Base-by-base conservation (phyloP, 148 eudicot species). In the Diospyros kaki region DNA sequence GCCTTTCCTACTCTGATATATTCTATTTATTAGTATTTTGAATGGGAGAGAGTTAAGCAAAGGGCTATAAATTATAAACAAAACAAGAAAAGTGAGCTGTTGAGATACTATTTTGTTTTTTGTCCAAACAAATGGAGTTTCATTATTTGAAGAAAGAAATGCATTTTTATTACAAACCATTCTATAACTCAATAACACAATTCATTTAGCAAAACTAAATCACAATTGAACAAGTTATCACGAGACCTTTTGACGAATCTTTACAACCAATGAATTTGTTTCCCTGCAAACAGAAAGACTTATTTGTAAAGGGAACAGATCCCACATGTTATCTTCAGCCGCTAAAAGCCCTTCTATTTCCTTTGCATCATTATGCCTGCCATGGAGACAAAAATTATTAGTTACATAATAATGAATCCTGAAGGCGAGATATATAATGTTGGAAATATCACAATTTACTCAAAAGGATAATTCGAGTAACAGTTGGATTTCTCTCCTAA, bases 321-420 rank as follows among this genome's bases (percentile, higher is more conserved):
- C 91, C 52, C 55, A 75, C 55, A 71, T 67, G 53, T 59, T 77
- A 77, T 86, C 81, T 74, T 83, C 87, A 61, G 77, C 87, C 71
- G 83, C 75, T 69, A 78, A 80, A 68, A 78, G 79, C 70, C 77
- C 79, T 79, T 78, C 82, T 55, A 78, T 76, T 72, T 83, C 83
- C 85, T 81, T 82, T 70, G 48, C 48, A 81, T 93, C 91, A 78
- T 77, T 83, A 81, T 89, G 91, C 97, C 98, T 93, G 82, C 77
- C 76, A 67, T 66, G 52, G 81, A n/a, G 69, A 76, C 68, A 78
- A 64, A 77, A 73, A 43, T 73, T n/a, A 64, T 81, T 76, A 13
- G 72, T 85, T 28, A 72, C 59, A 73, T 80, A 67, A 76, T 66
- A 40, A 74, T 28, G 28, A 28, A 28, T 28, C 28, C 28, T 28